Conservation (phyloP, 371 early-diverging fungal genomes). For the Syncephalastrum contaminatum region DNA sequence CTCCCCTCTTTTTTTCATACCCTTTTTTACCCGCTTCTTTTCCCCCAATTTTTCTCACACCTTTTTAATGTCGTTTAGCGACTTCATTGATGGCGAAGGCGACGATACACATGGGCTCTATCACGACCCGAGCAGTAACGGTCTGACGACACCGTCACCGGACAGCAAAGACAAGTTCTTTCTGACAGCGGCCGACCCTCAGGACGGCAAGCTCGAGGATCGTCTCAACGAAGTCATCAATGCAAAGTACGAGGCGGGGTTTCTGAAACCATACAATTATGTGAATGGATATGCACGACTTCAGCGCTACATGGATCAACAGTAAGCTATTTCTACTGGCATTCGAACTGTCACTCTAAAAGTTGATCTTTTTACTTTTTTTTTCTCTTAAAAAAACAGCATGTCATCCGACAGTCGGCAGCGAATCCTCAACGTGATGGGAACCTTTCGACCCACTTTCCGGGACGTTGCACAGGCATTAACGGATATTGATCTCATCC, state of each 20-base stretch:
- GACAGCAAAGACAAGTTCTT: constrained; percentile 70
- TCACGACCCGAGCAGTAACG: constrained; percentile 6
- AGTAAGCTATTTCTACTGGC: constrained; percentile 43
- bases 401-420: constrained; percentile 75
- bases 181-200: constrained; percentile 87
- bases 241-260: constrained; percentile 92
- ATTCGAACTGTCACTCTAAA: not conserved
- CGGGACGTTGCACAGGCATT: constrained; percentile 81
- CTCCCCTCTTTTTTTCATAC: no score
- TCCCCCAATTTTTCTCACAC: no score
- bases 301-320: constrained; percentile 86
- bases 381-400: constrained; percentile 24
- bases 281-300: constrained; percentile 88
- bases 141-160: no score
- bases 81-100: constrained; percentile 1
- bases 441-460: constrained; percentile 85
- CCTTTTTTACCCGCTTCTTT: no score
- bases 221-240: constrained; percentile 86
- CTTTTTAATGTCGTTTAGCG: not conserved
- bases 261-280: constrained; percentile 93
- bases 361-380: not conserved
- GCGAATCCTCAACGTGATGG: constrained; percentile 84
- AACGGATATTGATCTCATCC: constrained; percentile 89
- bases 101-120: no score
- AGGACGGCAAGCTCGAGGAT: constrained; percentile 79